Conservation (phyloP, 2,329 filamentous ascomycete genomes). For the Fonsecaea pugnacius region DNA sequence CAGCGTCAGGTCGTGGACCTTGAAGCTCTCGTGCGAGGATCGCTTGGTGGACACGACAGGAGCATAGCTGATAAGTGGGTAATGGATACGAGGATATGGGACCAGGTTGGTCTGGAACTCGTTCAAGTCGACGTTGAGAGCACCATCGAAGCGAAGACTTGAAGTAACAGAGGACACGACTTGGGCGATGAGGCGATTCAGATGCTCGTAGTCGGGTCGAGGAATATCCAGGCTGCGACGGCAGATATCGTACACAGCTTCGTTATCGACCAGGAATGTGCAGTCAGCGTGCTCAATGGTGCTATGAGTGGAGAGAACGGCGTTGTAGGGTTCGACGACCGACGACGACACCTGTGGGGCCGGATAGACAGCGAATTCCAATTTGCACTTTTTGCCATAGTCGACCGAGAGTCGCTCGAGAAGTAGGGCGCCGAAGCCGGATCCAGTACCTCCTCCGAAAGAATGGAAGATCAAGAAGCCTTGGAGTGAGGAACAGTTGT, state of each 20-base stretch:
- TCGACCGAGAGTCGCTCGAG: constrained; percentile 67
- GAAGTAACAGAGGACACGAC: constrained; percentile 71
- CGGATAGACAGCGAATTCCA: constrained; percentile 69
- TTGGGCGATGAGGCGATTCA: constrained; percentile 70
- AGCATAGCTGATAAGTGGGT: constrained; percentile 68
- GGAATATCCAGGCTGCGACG: constrained; percentile 67
- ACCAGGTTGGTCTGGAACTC: constrained; percentile 74
- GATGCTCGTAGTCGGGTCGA: constrained; percentile 66
- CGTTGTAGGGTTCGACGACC: constrained; percentile 72
- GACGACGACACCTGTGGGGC: constrained; percentile 67
- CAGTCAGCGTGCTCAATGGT: constrained; percentile 72
- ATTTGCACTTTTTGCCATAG: constrained; percentile 71
- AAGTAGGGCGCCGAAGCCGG: constrained; percentile 68
- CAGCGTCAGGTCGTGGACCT: constrained; percentile 73
- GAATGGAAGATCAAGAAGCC: constrained; percentile 72
- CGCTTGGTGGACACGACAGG: constrained; percentile 70
- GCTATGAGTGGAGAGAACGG: constrained; percentile 60
- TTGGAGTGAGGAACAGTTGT: constrained; percentile 69
- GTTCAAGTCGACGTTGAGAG: constrained; percentile 69
- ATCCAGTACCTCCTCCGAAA: constrained; percentile 70
- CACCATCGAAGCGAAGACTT: constrained; percentile 67
- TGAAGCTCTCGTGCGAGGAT: constrained; percentile 86
- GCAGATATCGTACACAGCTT: constrained; percentile 71
- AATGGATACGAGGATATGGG: constrained; percentile 70
- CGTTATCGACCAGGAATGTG: constrained; percentile 71